A percentile compares a stretch with the other conserved stretches of the same genome.
Conservation (phyloP, 2,329 filamentous ascomycete species). For the Fusarium kyushuense region DNA sequence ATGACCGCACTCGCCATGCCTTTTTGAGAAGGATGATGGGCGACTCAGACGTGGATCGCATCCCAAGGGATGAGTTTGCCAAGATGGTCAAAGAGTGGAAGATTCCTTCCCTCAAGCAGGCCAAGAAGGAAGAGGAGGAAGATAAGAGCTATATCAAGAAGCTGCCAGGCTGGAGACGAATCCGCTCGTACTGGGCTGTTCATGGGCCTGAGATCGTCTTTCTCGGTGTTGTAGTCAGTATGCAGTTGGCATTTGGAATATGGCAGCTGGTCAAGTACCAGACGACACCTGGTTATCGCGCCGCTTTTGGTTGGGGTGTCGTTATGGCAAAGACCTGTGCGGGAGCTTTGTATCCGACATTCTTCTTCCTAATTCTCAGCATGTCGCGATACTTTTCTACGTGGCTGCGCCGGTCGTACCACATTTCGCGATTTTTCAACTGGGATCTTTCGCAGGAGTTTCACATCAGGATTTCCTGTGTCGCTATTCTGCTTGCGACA, state of each 20-base stretch:
- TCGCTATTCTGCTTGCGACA: conserved; percentile 62
- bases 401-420: conserved; percentile 62
- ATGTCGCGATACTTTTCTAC: conserved; percentile 70
- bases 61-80: conserved; percentile 61
- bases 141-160: conserved; percentile 60
- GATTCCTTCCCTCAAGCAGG: conserved; percentile 61
- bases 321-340: conserved; percentile 67
- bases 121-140: conserved; percentile 60
- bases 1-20: conserved; percentile 59
- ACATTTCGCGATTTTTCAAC: conserved; percentile 66
- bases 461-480: conserved; percentile 66
- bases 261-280: conserved; percentile 69
- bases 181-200: conserved; percentile 67
- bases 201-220: conserved; percentile 65
- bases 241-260: conserved; percentile 64
- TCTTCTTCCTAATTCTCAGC: conserved; percentile 69
- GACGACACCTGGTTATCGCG: conserved; percentile 57
- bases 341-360: conserved; percentile 67
- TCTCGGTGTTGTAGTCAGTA: conserved; percentile 59
- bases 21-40: conserved; percentile 65
- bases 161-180: conserved; percentile 59
- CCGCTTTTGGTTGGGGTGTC: conserved; percentile 67
- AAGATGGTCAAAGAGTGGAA: conserved; percentile 59
- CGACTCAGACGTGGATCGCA: conserved; percentile 53
- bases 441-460: conserved; percentile 68